phyloP scores from a whole-genome alignment of 768 basidiomycete genomes.

The Imleria badia region DNA sequence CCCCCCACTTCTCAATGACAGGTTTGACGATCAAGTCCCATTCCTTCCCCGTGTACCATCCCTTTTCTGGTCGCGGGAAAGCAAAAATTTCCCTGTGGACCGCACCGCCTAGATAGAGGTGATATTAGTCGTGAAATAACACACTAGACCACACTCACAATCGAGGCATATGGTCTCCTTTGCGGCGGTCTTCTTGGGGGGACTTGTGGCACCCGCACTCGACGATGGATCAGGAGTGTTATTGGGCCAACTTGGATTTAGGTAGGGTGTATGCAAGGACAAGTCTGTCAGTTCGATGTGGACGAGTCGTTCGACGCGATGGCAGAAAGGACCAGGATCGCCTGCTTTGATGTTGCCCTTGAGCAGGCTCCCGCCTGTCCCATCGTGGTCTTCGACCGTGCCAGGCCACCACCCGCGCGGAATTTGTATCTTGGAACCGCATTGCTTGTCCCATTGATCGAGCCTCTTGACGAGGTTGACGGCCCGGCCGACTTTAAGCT shows the following conservation, averaged over 20 bases:
- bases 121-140: conserved; percentile 4
- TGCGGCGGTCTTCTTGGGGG: conserved; percentile 15
- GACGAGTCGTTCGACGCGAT: conserved; percentile 74
- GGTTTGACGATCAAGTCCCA: conserved; percentile 75
- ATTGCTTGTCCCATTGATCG: conserved; percentile 81
- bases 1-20: conserved; percentile 77
- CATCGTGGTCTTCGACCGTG: conserved; percentile 41
- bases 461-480: conserved; percentile 71
- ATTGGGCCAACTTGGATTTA: conserved; percentile 49
- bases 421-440: conserved; percentile 72
- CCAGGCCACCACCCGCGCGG: conserved; percentile 75
- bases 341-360: conserved; percentile 66
- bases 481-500: conserved; percentile 79
- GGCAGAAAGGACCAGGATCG: conserved; percentile 60
- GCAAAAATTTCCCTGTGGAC: conserved; percentile 80
- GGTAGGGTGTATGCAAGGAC: conserved; percentile 54
- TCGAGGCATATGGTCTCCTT: conserved; percentile 38
- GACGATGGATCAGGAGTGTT: conserved; percentile 29
- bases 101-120: conserved; percentile 44
- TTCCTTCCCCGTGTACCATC: conserved; percentile 60
- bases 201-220: conserved; percentile 1
- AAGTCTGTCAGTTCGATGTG: conserved; percentile 81
- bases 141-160: conserved; percentile 37
- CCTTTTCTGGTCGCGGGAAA: conserved; percentile 55
- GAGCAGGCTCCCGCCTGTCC: conserved; percentile 47